Conservation (phyloP, 371 early-diverging fungal species). For the Smittium culicis region DNA sequence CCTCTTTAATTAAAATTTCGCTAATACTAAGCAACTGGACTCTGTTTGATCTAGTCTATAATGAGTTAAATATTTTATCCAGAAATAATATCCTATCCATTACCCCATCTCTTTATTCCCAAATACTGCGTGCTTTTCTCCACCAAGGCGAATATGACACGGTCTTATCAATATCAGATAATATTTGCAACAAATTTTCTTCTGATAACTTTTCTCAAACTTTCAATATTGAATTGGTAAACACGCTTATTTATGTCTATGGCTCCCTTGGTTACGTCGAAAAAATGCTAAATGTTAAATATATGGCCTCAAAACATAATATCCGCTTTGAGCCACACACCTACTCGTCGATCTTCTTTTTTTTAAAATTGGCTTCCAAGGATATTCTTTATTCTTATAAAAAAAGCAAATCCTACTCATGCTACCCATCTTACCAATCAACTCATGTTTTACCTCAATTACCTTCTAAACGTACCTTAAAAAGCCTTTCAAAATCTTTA, state of each 20-base stretch:
- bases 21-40: not conserved
- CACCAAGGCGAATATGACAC: not conserved
- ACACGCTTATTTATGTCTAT: not conserved
- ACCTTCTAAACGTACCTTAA: not conserved
- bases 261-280: not conserved
- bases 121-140: not conserved
- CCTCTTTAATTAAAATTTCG: not conserved
- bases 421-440: not conserved
- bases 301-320: not conserved
- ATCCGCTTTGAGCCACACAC: not conserved
- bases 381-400: not conserved
- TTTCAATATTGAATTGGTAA: not conserved
- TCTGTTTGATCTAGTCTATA: slow-evolving; percentile 4
- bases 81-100: not conserved
- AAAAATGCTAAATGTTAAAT: not conserved
- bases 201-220: not conserved
- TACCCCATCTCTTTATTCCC: not conserved
- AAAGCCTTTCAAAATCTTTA: not conserved
- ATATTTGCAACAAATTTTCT: not conserved
- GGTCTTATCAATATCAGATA: not conserved
- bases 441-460: not conserved
- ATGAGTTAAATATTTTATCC: not conserved
- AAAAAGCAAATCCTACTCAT: not conserved
- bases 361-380: not conserved
- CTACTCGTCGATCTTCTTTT: not conserved